Evolutionary conservation across 805 yeast genomes (phyloP).

Genomic region (Kodamaea neixiangensis): DNA sequence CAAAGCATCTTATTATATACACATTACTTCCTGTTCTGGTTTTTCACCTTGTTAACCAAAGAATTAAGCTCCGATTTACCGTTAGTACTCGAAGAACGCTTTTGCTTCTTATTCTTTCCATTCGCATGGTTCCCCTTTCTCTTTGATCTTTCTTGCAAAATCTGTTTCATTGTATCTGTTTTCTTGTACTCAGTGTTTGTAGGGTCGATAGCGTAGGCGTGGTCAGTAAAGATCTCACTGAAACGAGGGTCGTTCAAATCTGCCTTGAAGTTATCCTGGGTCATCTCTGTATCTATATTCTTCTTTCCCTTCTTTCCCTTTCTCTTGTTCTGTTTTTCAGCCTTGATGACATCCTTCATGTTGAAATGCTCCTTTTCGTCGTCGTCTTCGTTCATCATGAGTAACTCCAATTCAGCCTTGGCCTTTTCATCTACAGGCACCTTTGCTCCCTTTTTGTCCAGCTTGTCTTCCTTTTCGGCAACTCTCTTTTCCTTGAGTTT

Average conservation of each 20-base stretch:
- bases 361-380: conserved; percentile 61
- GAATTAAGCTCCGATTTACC: conserved; percentile 18
- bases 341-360: conserved; percentile 74
- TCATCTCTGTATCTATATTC: conserved; percentile 51
- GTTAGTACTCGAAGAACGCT: conserved; percentile 8
- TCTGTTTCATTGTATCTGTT: conserved; percentile 82
- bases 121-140: conserved; percentile 30
- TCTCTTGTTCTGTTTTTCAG: conserved; percentile 65
- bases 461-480: conserved; percentile 42
- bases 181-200: conserved; percentile 86
- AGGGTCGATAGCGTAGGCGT: conserved; percentile 93
- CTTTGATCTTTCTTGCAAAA: conserved; percentile 73
- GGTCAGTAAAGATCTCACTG: conserved; percentile 77
- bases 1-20: background rate
- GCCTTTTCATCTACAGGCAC: conserved; percentile 18
- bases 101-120: conserved; percentile 20
- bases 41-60: conserved; percentile 54
- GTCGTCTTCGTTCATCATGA: conserved; percentile 60
- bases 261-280: conserved; percentile 56
- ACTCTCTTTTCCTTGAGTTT: conserved; percentile 62
- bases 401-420: conserved; percentile 71
- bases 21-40: conserved; percentile 28
- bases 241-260: conserved; percentile 86
- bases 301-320: conserved; percentile 46
- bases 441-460: conserved; percentile 22